These are phyloP conservation scores for Hevea brasiliensis DNA, from an alignment of 345 rosid genomes.

Conservation along the genomic window DNA sequence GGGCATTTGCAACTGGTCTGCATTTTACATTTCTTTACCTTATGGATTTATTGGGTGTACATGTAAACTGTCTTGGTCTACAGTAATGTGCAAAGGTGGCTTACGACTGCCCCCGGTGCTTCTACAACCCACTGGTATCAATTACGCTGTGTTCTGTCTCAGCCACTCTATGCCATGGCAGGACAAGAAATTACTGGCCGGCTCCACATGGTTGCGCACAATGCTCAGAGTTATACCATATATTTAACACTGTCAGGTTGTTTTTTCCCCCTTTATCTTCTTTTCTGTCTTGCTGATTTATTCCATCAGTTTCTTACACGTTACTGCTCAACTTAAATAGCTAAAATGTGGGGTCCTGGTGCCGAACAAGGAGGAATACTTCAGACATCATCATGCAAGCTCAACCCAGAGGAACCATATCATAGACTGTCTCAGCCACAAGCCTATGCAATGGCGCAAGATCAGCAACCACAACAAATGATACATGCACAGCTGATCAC, in stretches of 20 bases:
- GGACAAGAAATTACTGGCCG: conserved; percentile 93
- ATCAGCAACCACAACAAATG: conserved; percentile 68
- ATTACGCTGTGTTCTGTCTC: conserved; percentile 87
- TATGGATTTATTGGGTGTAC: neutral
- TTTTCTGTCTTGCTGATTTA: conserved; percentile 1
- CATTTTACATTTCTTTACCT: conserved; percentile 5
- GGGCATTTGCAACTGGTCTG: conserved; percentile 3
- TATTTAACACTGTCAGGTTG: conserved; percentile 84
- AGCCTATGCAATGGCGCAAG: conserved; percentile 66
- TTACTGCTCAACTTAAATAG: conserved; percentile 34
- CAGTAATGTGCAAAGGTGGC: conserved; percentile 96
- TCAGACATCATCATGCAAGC: conserved; percentile 86
- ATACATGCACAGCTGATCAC: conserved; percentile 62
- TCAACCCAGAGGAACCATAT: conserved; percentile 92
- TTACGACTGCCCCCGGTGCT: conserved; percentile 95
- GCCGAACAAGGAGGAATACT: conserved; percentile 92
- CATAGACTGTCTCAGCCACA: conserved; percentile 98
- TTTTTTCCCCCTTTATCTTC: neutral
- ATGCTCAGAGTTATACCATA: conserved; percentile 88
- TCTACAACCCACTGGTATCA: conserved; percentile 99
- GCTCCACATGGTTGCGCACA: conserved; percentile 85
- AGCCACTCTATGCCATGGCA: conserved; percentile 92
- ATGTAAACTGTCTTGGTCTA: conserved; percentile 18
- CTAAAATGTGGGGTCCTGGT: conserved; percentile 99
- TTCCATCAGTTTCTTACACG: conserved; percentile 10